Base-by-base conservation (phyloP, 2,329 filamentous ascomycete species). In the Stagonosporopsis tanaceti region DNA sequence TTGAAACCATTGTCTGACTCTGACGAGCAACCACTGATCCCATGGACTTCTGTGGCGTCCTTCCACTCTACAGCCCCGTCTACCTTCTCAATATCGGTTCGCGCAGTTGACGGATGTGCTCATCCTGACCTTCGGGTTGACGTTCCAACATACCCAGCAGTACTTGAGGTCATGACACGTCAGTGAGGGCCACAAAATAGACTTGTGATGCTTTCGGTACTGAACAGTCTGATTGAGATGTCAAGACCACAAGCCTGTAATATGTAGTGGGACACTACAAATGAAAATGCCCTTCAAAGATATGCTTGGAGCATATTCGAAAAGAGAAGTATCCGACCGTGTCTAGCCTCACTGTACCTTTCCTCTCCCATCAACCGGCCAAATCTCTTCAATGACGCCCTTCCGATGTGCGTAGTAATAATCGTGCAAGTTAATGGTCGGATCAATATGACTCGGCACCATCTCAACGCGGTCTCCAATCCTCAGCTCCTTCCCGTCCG, bases 361-460 rank as follows among this genome's bases (percentile, higher is more conserved):
- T 3, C 82, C 82, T 46, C 82, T 75, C 2, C 80, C 76, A 67
- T 82, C 81, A 5, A 84, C 82, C 0, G 74, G 64, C 82, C 82
- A 84, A 22, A 84, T 82, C 62, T 83, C 81, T 61, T 82, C 77
- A 58, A 84, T 76, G 1, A 82, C 61, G 0, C 81, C 81, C 0
- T 78, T 75, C 4, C 81, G 74, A 65, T 83, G 68, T 2, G 80
- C 81, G 63, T 81, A 83, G 63, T 84, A 84, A 30, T 79, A 70
- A 45, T 84, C 81, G 60, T 83, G 80, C 53, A 84, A 64, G 57
- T 84, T 84, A 51, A 84, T 77, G 0, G 82, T 84, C 0, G 82
- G 82, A 63, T 84, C 82, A 53, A 84, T 84, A 65, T 84, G 82
- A 62, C 82, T 84, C 0, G 82, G 82, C 12, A 84, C 69, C 81